Conservation (phyloP, 768 basidiomycete genomes). For the Crassisporium funariophilum region DNA sequence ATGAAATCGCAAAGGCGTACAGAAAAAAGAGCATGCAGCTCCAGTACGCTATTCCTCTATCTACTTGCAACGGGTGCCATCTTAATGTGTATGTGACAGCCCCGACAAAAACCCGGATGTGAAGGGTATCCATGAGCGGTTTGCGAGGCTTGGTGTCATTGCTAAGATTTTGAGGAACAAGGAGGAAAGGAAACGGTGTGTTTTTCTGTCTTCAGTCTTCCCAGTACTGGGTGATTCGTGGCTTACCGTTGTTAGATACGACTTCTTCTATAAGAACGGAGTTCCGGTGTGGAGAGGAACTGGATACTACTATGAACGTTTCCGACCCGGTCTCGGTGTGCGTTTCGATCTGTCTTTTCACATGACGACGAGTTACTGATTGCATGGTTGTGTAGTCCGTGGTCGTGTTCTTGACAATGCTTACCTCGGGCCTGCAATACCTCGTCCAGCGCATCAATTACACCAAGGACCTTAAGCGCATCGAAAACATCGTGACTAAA, state of each 20-base stretch:
- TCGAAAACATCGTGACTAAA: constrained; percentile 59
- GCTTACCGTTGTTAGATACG: constrained; percentile 54
- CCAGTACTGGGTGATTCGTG: constrained; percentile 3
- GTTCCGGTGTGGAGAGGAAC: constrained; percentile 97
- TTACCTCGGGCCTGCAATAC: constrained; percentile 84
- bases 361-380: constrained; percentile 9
- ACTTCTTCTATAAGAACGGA: constrained; percentile 97
- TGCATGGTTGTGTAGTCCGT: constrained; percentile 56
- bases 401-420: constrained; percentile 68
- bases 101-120: constrained; percentile 95
- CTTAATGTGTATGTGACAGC: constrained; percentile 39
- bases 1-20: constrained; percentile 89
- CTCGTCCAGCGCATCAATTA: constrained; percentile 79
- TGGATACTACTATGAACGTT: constrained; percentile 95
- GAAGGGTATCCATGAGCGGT: constrained; percentile 83
- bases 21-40: constrained; percentile 86
- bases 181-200: constrained; percentile 77
- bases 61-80: not conserved
- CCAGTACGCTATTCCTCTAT: constrained; percentile 62
- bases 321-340: constrained; percentile 88
- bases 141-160: constrained; percentile 89
- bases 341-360: constrained; percentile 19
- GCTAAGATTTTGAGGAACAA: constrained; percentile 75
- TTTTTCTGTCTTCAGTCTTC: constrained; percentile 7
- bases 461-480: constrained; percentile 66